Evolutionary conservation across 2,329 filamentous ascomycete genomes (phyloP), one percentile per base, ranked within the genome.

Genomic region (Diaporthe sp.): DNA sequence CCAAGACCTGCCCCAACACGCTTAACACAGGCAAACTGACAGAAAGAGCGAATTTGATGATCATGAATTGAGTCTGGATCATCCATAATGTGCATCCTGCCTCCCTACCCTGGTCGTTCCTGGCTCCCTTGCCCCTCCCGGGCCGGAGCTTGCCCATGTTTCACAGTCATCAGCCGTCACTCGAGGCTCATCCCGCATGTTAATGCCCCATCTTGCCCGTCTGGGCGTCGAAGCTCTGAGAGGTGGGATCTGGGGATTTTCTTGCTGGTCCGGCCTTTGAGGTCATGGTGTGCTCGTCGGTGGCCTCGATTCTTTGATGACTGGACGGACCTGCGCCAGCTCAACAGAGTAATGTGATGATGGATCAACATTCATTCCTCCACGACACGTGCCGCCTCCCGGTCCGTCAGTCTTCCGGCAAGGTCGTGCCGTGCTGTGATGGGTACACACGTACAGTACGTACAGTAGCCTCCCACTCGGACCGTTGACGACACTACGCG

Each of bases 151-250:
- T 39, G 31, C 28, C 22, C 65, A 69, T 69, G 65, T 69, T 69
- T 69, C 65, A 69, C 34, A 69, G 65, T 28, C 46, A 68, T 53
- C 65, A 39, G n/a, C 46, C 34, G n/a, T 42, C 65, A 28, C 34
- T 28, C n/a, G 15, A 55, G 34, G 65, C 65, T 55, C 13, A 17
- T 68, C 62, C 62, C 46, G 65, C 25, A 46, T 46, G 19, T 9
- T 34, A 34, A 34, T 34, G 34, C 34, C 34, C 34, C 34, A 34
- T 34, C 34, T n/a, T 51, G 44, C 62, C 25, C 59, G n/a, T 31
- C 59, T 65, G 57, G 34, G 22, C 34, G 31, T 25, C 9, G 13
- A 12, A 22, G 19, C 19, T 34, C 4, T 7, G 34, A 22, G 6
- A 12, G 10, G 15, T 44, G 62, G 13, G 49, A 42, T 55, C 49